These are phyloP conservation scores for Moniliophthora roreri DNA, from an alignment of 1,284 basidiomycete genomes.

Conservation along the genomic window DNA sequence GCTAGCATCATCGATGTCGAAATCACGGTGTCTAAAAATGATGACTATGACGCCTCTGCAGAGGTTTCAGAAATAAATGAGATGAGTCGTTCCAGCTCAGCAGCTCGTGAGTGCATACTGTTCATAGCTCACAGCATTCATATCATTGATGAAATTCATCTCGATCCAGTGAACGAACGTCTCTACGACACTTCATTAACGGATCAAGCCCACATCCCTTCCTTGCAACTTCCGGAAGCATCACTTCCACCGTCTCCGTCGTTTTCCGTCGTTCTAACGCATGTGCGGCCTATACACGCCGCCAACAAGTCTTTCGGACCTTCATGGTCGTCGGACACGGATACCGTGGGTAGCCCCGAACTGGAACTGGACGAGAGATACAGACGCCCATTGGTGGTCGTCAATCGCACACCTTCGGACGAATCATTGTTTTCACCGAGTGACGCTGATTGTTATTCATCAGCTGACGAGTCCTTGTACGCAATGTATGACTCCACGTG, in stretches of 20 bases:
- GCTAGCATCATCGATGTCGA: neutral
- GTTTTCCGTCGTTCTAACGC: neutral
- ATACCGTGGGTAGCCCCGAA: neutral
- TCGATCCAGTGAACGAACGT: slow-evolving; percentile 3
- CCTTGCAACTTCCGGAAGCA: neutral
- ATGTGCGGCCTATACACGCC: neutral
- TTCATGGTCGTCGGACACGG: no score
- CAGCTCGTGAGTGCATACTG: neutral
- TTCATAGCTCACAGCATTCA: neutral
- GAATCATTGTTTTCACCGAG: neutral
- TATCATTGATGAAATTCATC: neutral
- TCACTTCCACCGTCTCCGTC: neutral
- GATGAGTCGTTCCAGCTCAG: slow-evolving; percentile 2
- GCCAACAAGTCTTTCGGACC: neutral
- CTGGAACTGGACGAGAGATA: neutral
- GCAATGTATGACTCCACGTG: no score
- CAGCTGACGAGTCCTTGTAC: no score
- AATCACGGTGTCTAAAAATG: neutral
- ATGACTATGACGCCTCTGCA: neutral
- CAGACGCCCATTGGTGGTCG: neutral
- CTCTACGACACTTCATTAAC: neutral
- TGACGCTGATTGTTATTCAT: neutral
- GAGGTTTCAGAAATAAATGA: neutral
- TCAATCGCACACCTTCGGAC: neutral
- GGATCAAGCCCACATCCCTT: neutral